Conservation (phyloP, 345 rosid species). For the Hypericum perforatum region DNA sequence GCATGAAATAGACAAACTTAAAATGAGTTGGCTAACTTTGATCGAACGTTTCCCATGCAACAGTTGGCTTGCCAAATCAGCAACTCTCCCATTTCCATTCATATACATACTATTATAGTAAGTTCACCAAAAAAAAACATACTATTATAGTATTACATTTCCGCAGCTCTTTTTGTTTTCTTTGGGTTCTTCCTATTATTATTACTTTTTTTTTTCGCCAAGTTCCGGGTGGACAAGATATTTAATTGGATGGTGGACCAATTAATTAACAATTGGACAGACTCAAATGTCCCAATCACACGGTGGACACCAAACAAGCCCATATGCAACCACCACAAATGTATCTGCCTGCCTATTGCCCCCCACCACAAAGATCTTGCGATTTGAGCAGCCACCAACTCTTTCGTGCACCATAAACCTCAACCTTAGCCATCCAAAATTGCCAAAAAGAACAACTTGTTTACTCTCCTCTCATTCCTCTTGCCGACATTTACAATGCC, state of each 20-base stretch:
- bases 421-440: too few species aligned
- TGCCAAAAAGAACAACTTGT: too few species aligned
- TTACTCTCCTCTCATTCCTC: too few species aligned
- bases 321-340: background rate
- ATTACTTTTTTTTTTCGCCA: too few species aligned
- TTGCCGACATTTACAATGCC: too few species aligned
- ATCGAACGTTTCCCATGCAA: conserved; percentile 1
- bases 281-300: too few species aligned
- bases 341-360: conserved; percentile 11
- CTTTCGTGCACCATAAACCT: too few species aligned
- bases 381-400: background rate
- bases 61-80: conserved; percentile 14
- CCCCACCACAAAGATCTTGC: background rate
- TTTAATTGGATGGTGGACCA: background rate
- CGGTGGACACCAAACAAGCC: background rate
- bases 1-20: too few species aligned
- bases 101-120: too few species aligned
- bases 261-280: background rate
- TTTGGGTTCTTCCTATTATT: background rate
- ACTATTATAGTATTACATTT: too few species aligned
- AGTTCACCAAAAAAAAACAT: too few species aligned
- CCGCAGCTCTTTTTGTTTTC: background rate
- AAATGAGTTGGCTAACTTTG: too few species aligned
- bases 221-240: conserved; percentile 3
- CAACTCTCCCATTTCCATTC: background rate